phyloP scores from a whole-genome alignment of 148 eudicot genomes.

The Beta vulgaris region DNA sequence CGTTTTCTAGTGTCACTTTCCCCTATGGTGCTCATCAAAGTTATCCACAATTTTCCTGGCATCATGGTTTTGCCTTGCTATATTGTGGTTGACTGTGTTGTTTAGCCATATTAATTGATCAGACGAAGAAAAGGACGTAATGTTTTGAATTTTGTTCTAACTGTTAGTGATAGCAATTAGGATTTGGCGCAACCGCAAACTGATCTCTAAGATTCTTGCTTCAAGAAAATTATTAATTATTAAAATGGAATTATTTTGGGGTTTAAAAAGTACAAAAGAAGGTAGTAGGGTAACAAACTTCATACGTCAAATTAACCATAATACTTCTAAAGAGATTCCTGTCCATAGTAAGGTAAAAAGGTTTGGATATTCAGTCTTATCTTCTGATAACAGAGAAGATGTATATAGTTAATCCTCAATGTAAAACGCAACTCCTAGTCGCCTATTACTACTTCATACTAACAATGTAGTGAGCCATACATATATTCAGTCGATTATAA shows the following conservation, averaged over 20 bases:
- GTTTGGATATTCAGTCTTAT: not conserved
- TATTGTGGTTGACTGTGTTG: not conserved
- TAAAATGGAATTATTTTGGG: too few species aligned
- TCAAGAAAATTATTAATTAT: too few species aligned
- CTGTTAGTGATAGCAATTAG: not conserved
- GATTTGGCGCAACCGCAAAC: too few species aligned
- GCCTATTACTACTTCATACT: too few species aligned
- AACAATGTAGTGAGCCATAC: too few species aligned
- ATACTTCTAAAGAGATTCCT: not conserved
- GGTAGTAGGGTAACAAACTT: too few species aligned
- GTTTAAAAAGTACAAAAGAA: too few species aligned
- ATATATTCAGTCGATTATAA: too few species aligned
- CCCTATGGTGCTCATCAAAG: not conserved
- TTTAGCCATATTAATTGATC: not conserved
- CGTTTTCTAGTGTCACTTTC: not conserved
- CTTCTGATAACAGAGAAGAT: not conserved
- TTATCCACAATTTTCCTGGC: constrained; percentile 6
- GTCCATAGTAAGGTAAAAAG: not conserved
- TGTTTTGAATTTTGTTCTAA: not conserved
- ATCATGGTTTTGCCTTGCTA: not conserved
- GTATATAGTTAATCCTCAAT: not conserved
- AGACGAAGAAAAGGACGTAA: not conserved
- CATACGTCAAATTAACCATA: not conserved
- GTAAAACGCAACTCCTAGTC: too few species aligned
- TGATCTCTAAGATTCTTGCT: too few species aligned